Base-by-base conservation (phyloP, 345 rosid genomes). In the Bretschneidera sinensis region DNA sequence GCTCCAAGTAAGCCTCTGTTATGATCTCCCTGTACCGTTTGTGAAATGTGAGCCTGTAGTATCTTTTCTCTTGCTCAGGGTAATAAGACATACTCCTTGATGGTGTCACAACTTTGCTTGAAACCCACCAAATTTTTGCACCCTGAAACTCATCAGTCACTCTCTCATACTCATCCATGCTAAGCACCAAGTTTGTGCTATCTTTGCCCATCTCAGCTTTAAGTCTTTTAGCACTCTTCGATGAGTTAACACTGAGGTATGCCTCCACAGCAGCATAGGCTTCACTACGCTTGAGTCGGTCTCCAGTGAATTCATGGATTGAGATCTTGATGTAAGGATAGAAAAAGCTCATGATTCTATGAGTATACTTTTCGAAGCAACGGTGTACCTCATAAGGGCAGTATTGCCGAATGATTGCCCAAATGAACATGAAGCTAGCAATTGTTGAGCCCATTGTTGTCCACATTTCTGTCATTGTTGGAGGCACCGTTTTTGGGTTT, bases 221-320 rank as follows among this genome's bases (percentile, higher is more conserved):
- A 47, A 81, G 81, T 35, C 82, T 67, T 54, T 67, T 78, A 11
- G 84, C 82, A 56, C 50, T 51, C 70, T 66, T 73, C 10, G 81
- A 67, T 9, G 78, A 67, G 68, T 79, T 79, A 34, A 55, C 66
- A 48, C 81, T 63, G 17, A 81, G 81, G 66, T 84, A 84, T 24
- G 83, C 81, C 76, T 77, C 84, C 20, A 81, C 79, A 18, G 86
- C 86, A n/a, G 74, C 52, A 20, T 70, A 84, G 55, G 82, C 82
- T 53, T 81, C 81, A 53, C 80, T 84, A 48, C 82, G 70, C 75
- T 73, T 69, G 71, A 81, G 74, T 24, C 81, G 70, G 10, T 75
- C 79, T 0, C 82, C 81, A 1, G 78, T 62, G 71, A 62, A 68
- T 61, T 84, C 89, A 22, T 76, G 78, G 70, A 84, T 65, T 14